Base-by-base conservation (phyloP, 129 eudicot genomes). In the Pittosporum tobira region DNA sequence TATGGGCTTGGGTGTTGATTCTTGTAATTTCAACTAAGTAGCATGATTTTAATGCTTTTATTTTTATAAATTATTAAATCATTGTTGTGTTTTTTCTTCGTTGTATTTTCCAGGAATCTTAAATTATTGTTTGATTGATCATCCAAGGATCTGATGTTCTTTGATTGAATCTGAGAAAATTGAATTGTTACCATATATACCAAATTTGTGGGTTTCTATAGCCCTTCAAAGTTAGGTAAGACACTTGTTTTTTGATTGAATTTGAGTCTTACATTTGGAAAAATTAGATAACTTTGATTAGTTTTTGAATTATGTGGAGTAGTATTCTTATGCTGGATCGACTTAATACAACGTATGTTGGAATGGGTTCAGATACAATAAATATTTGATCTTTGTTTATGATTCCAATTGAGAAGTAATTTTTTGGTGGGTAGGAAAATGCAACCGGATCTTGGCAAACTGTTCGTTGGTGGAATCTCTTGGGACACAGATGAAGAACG, bases 401-500 rank as follows among this genome's bases (percentile, higher is more conserved):
- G n/a, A n/a, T n/a, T n/a, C n/a, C n/a, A n/a, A n/a, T 55, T 23
- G 59, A 48, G 42, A 11, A 9, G 60, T 4, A 51, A 31, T 48
- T 58, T 66, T 49, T 63, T 56, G 56, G 25, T 68, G 64, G 54
- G 64, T 67, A 45, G 38, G 54, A 75, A 81, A 59, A 78, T 77
- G 88, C 88, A 82, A 53, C 71, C 84, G 24, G 84, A 82, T 69
- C 79, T 82, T 38, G 94, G 94, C 2, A 84, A 84, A 77, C 38
- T 84, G 44, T 84, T 84, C 59, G 62, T 84, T 19, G 94, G 94
- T 47, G 94, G 94, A 62, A 84, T 84, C 46, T 79, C 88, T 0
- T 84, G 94, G 94, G 94, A 84, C 30, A 84, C 94, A 11, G 70
- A 75, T 49, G 94, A 84, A 37, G 88, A 84, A 51, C 79, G 83